These are phyloP conservation scores for Coniochaeta sp. DNA, from an alignment of 2,329 filamentous ascomycete genomes.

Conservation along the genomic window DNA sequence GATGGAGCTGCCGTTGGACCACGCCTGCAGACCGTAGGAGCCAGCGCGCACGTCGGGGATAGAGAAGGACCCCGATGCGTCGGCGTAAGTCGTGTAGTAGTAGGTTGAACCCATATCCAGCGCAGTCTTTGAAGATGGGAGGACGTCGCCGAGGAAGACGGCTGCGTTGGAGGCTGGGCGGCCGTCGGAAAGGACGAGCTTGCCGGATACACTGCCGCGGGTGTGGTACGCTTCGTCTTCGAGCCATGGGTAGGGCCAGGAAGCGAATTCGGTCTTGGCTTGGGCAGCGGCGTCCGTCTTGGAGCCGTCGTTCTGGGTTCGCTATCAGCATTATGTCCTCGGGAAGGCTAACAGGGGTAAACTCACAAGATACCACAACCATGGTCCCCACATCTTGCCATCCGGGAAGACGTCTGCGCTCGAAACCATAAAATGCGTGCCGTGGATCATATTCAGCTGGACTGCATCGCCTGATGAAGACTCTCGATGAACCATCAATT, in stretches of 20 bases:
- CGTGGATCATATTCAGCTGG: constrained; percentile 47
- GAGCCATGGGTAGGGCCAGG: constrained; percentile 43
- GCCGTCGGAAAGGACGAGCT: constrained; percentile 36
- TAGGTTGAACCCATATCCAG: constrained; percentile 39
- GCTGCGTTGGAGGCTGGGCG: constrained; percentile 37
- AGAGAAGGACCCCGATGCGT: constrained; percentile 30
- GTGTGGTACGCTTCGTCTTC: constrained; percentile 35
- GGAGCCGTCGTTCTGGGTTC: constrained; percentile 34
- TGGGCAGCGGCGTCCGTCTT: constrained; percentile 30
- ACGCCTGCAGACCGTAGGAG: constrained; percentile 39
- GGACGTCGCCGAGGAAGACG: constrained; percentile 41
- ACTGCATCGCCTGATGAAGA: constrained; percentile 40
- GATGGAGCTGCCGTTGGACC: constrained; percentile 36
- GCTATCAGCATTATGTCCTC: neutral
- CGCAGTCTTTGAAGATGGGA: constrained; percentile 29
- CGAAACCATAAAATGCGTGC: constrained; percentile 35
- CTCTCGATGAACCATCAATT: constrained; percentile 44
- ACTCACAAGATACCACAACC: constrained; percentile 30
- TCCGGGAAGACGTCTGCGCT: constrained; percentile 25
- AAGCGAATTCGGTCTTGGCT: constrained; percentile 28
- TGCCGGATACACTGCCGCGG: constrained; percentile 37
- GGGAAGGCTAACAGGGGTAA: constrained; percentile 1
- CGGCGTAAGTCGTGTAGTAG: constrained; percentile 41
- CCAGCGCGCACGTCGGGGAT: constrained; percentile 34
- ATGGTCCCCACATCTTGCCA: constrained; percentile 35